These are phyloP conservation scores for Metschnikowia koreensis DNA, from an alignment of 805 yeast genomes.

Conservation along the genomic window DNA sequence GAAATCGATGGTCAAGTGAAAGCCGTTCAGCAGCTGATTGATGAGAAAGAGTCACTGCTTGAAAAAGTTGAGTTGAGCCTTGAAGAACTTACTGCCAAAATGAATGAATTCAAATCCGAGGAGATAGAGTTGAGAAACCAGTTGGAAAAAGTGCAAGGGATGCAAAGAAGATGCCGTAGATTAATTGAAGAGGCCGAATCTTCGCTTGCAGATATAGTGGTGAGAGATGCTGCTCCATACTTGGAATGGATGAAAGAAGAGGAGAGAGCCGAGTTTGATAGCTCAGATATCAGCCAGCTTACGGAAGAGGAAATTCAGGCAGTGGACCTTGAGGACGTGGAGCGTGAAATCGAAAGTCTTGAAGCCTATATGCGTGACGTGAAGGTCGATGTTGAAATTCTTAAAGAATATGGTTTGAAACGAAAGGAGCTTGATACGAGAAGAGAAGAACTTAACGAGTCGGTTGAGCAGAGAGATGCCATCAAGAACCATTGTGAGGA, in stretches of 20 bases:
- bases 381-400: constrained; percentile 67
- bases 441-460: constrained; percentile 61
- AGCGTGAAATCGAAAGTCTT: constrained; percentile 50
- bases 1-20: constrained; percentile 28
- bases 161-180: constrained; percentile 37
- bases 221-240: constrained; percentile 54
- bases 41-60: constrained; percentile 38
- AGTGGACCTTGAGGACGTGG: constrained; percentile 48
- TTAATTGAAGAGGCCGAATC: constrained; percentile 38
- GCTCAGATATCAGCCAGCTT: constrained; percentile 41
- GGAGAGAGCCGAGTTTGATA: constrained; percentile 35
- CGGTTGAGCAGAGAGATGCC: constrained; percentile 65
- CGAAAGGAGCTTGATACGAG: constrained; percentile 62
- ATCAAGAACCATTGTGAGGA: constrained; percentile 62
- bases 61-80: constrained; percentile 31
- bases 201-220: constrained; percentile 42
- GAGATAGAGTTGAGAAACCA: constrained; percentile 68
- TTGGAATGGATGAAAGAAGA: constrained; percentile 49
- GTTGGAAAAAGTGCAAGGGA: constrained; percentile 53
- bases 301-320: constrained; percentile 50
- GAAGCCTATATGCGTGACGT: constrained; percentile 56
- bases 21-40: constrained; percentile 33
- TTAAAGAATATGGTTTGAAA: constrained; percentile 73
- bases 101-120: constrained; percentile 57
- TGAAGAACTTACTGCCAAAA: constrained; percentile 42